A percentile compares a stretch with the other conserved stretches of the same genome.
Conservation (phyloP, 2,329 filamentous ascomycete genomes). For the Pyrenochaeta sp. region DNA sequence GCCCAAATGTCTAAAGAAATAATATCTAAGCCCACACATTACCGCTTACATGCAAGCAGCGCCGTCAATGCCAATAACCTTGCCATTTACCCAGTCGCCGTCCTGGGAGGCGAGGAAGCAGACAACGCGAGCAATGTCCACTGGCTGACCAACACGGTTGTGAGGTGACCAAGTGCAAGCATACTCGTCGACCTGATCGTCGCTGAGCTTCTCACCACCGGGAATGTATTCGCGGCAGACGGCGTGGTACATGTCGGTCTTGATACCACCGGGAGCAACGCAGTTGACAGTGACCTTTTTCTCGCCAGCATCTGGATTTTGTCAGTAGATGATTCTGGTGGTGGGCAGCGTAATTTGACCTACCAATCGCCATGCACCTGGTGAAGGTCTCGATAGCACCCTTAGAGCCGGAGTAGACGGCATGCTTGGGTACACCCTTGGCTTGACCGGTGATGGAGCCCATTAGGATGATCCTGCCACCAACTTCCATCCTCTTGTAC, state of each 20-base stretch:
- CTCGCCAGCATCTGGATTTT: slow-evolving; percentile 56
- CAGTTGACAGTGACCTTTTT: slow-evolving; percentile 68
- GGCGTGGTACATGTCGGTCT: slow-evolving; percentile 68
- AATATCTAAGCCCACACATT: slow-evolving; percentile 1
- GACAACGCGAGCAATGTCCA: slow-evolving; percentile 73
- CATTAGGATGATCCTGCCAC: slow-evolving; percentile 64
- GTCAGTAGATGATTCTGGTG: slow-evolving; percentile 19
- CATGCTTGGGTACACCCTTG: slow-evolving; percentile 64
- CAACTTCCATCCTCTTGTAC: slow-evolving; percentile 62
- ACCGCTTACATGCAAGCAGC: slow-evolving; percentile 53
- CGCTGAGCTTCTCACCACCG: slow-evolving; percentile 61
- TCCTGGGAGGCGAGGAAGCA: slow-evolving; percentile 67
- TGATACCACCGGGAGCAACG: slow-evolving; percentile 65
- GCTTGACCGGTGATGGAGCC: slow-evolving; percentile 66
- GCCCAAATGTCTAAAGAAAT: slow-evolving; percentile 18
- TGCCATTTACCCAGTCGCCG: slow-evolving; percentile 65
- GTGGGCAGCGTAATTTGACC: slow-evolving; percentile 7
- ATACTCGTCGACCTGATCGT: slow-evolving; percentile 69
- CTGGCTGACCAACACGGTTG: slow-evolving; percentile 71
- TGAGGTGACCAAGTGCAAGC: slow-evolving; percentile 71
- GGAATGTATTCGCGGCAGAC: slow-evolving; percentile 72
- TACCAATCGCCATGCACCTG: slow-evolving; percentile 62
- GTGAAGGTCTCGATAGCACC: slow-evolving; percentile 64
- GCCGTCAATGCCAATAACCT: slow-evolving; percentile 60
- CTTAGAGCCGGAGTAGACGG: slow-evolving; percentile 63